Percentiles rank a stretch among this genome's conserved stretches.
Conservation (phyloP, 306 rosid species). For the Begonia loranthoides region DNA sequence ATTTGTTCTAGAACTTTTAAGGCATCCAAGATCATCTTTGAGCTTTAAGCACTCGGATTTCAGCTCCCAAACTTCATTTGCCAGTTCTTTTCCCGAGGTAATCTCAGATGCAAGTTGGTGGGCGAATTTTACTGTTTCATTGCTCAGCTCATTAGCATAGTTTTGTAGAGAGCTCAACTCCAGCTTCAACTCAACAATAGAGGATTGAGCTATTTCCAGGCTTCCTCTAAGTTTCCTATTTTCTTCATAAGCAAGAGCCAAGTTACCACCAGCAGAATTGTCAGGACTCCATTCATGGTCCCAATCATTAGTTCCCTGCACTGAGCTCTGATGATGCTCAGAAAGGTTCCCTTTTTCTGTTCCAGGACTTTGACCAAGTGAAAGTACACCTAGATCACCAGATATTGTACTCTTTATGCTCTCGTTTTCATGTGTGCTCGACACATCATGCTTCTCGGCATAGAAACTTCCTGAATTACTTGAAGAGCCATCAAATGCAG, state of each 20-base stretch:
- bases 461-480: slow-evolving; percentile 72
- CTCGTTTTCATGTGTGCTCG: slow-evolving; percentile 58
- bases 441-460: slow-evolving; percentile 73
- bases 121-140: slow-evolving; percentile 45
- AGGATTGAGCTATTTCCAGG: slow-evolving; percentile 65
- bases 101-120: slow-evolving; percentile 69
- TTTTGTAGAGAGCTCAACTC: slow-evolving; percentile 53
- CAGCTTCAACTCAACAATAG: slow-evolving; percentile 60
- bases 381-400: slow-evolving; percentile 52
- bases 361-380: slow-evolving; percentile 48
- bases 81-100: slow-evolving; percentile 60
- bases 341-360: slow-evolving; percentile 52
- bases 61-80: slow-evolving; percentile 54
- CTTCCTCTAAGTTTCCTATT: slow-evolving; percentile 45
- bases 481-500: slow-evolving; percentile 82
- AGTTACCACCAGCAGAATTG: slow-evolving; percentile 39
- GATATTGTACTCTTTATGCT: slow-evolving; percentile 63
- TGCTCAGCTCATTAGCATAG: slow-evolving; percentile 64
- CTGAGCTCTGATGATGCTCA: slow-evolving; percentile 30
- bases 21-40: slow-evolving; percentile 55
- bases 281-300: slow-evolving; percentile 66
- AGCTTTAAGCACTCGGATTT: slow-evolving; percentile 68
- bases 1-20: slow-evolving; percentile 32
- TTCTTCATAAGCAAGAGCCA: slow-evolving; percentile 57
- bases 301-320: slow-evolving; percentile 48